Base-by-base conservation (phyloP, 2,329 filamentous ascomycete genomes). In the Sporothrix brunneoviolacea region DNA sequence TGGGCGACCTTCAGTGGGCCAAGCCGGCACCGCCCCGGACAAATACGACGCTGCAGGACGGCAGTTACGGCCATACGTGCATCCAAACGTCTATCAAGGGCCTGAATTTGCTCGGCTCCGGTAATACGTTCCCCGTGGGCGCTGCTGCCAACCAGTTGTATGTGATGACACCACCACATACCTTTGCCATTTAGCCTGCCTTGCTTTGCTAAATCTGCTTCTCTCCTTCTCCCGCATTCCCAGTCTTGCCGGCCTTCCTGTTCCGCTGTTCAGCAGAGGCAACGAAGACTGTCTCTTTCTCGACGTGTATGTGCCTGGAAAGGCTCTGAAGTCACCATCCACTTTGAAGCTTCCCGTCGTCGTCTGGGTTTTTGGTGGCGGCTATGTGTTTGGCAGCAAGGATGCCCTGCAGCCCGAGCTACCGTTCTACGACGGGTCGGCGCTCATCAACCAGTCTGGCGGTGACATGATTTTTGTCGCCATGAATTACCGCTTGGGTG, bases 211-310 rank as follows among this genome's bases (percentile, higher is more conserved):
- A n/a, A n/a, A n/a, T n/a, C n/a, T n/a, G n/a, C n/a, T n/a, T n/a
- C n/a, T n/a, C n/a, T n/a, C n/a, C n/a, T n/a, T n/a, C n/a, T n/a
- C n/a, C n/a, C n/a, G n/a, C 13, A 6, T 12, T 24, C 19, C 4
- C 18, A 64, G 63, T 16, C 53, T 69, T 24, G 63, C 58, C 2
- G 64, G 64, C 2, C 54, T 67, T 2, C 65, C 64, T 2, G 50
- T 65, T 1, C 63, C 65, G 4, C 55, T 61, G 12, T 65, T 68
- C 45, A 36, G 57, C 4, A 56, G 59, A 8, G 60, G 59, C 22
- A 53, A 58, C 12, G 72, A 76, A 55, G 72, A 76, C 52, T 77
- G 74, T 52, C 64, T 77, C 2, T 74, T 73, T 55, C 66, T 76
- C 12, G 72, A 77, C 55, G 56, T 76, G n/a, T 70, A 70, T 37